Evolutionary conservation across 164 flowering plant species (phyloP).

Genomic region (Brasenia schreberi): DNA sequence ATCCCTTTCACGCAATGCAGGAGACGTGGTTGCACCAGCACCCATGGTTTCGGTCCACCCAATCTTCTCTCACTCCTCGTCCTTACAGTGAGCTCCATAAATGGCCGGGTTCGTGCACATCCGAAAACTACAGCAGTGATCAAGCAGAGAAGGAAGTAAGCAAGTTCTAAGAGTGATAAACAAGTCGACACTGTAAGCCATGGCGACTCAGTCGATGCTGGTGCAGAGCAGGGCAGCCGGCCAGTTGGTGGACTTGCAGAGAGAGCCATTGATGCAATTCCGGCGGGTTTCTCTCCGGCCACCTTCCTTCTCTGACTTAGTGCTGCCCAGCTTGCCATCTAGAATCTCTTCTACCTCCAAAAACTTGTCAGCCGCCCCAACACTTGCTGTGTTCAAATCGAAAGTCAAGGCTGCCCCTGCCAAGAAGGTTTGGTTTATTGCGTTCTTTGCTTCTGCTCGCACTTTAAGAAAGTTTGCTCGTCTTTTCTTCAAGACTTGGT

Average conservation of each 20-base stretch:
- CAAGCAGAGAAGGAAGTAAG: neutral
- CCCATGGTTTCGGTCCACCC: neutral
- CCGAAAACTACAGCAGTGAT: neutral
- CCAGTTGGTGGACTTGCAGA: conserved; percentile 17
- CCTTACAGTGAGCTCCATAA: neutral
- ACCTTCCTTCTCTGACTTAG: neutral
- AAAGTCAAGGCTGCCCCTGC: conserved; percentile 62
- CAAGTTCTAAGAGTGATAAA: neutral
- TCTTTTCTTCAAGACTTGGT: neutral
- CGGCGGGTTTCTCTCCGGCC: neutral
- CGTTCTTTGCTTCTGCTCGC: neutral
- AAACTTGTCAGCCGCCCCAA: neutral
- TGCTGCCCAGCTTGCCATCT: neutral
- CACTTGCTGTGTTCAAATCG: conserved; percentile 64
- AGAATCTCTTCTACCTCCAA: neutral
- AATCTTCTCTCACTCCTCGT: neutral
- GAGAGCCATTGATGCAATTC: conserved; percentile 10
- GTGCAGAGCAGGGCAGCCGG: conserved; percentile 26
- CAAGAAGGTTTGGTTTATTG: conserved; percentile 33
- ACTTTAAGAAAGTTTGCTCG: neutral
- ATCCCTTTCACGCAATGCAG: neutral
- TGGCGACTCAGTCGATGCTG: conserved; percentile 61
- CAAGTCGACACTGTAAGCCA: neutral
- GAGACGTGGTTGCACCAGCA: neutral
- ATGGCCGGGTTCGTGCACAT: no score